Evolutionary conservation across 768 basidiomycete species (phyloP), one percentile per base, ranked within the genome.

Genomic region (Termitomyces sp.): DNA sequence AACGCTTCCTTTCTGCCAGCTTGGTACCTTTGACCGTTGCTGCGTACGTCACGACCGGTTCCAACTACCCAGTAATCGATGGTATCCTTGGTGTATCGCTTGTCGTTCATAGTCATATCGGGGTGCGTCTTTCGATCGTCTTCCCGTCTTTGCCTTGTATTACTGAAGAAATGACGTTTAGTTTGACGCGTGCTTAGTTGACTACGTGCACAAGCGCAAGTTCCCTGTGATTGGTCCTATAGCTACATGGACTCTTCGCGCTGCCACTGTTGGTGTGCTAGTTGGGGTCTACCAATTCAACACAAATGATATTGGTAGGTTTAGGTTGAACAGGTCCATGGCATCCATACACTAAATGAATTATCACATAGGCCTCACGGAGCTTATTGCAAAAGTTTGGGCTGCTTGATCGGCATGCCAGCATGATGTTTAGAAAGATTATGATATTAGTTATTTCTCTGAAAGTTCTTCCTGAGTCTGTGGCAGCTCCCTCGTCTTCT

Each of bases 201-300:
- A 98, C 78, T 99, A 98, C 73, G 68, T 98, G 46, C 94, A 98
- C 74, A 75, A 81, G 26, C 90, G 96, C 72, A 98, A 99, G 74
- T 97, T 90, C 79, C 92, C 94, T n/a, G 62, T 85, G 44, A 52
- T 94, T 58, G 94, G 92, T 12, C 83, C 77, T 1, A 54, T 86
- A 46, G 65, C 71, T 13, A 84, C 76, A n/a, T 98, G 96, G 96
- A 70, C 77, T 8, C 77, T 98, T 55, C 81, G 94, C 47, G 72
- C 82, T 6, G 76, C 85, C 5, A 98, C 97, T 29, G 83, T 87
- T 39, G 92, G 86, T 22, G 85, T 90, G 5, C 79, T 94, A 52
- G 85, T 93, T 46, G 96, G 97, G 16, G 82, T 98, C 6, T 99
- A 97, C 76, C 90, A 97, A 72, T 98, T 98, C 79, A 98, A 98